Conservation (phyloP, 2,329 filamentous ascomycete species). For the Botryotinia calthae region DNA sequence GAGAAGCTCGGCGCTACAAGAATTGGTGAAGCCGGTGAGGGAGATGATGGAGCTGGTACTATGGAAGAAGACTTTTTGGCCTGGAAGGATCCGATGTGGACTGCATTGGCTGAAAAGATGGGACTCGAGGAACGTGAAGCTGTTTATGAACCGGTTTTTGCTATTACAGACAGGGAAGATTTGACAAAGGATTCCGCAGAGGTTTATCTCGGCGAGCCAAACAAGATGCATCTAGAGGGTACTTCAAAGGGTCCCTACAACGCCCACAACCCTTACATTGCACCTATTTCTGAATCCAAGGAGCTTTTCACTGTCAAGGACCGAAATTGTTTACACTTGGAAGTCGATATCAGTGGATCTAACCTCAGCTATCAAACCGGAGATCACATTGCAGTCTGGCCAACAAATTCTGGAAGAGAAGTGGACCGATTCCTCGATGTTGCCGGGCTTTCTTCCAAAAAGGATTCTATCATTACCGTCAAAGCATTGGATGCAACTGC, state of each 20-base stretch:
- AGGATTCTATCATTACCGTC: slow-evolving; percentile 78
- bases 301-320: slow-evolving; percentile 89
- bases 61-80: slow-evolving; percentile 99
- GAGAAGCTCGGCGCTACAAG: slow-evolving; percentile 78
- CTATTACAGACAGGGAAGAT: slow-evolving; percentile 71
- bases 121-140: slow-evolving; percentile 91
- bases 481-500: slow-evolving; percentile 92
- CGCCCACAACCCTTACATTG: slow-evolving; percentile 94
- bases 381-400: slow-evolving; percentile 97
- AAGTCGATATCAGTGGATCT: slow-evolving; percentile 85
- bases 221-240: slow-evolving; percentile 91
- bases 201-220: slow-evolving; percentile 94
- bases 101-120: slow-evolving; percentile 77
- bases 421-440: slow-evolving; percentile 85
- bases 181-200: slow-evolving; percentile 71
- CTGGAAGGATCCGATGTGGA: slow-evolving; percentile 99
- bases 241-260: slow-evolving; percentile 85
- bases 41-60: slow-evolving; percentile 94
- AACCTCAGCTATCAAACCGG: slow-evolving; percentile 93
- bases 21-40: slow-evolving; percentile 87
- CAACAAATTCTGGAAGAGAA: slow-evolving; percentile 88
- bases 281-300: slow-evolving; percentile 84
- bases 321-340: slow-evolving; percentile 94
- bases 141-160: slow-evolving; percentile 90
- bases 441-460: slow-evolving; percentile 72